Evolutionary conservation across 768 basidiomycete genomes (phyloP).

Genomic region (Tulasnella sp.): DNA sequence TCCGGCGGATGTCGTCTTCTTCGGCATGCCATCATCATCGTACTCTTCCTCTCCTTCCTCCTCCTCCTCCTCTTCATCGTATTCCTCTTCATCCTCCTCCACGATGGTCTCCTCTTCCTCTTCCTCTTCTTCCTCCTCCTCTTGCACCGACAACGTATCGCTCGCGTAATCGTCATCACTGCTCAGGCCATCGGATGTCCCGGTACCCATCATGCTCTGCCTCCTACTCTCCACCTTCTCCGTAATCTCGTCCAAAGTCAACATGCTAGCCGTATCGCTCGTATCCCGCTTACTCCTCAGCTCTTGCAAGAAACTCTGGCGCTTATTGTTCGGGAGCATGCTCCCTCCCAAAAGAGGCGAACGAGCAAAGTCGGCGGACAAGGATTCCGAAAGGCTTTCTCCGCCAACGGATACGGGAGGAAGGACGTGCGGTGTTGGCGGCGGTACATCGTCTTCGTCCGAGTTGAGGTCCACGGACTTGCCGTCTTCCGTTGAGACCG

Average conservation of each 20-base stretch:
- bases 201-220: conserved; percentile 34
- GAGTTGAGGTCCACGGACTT: conserved; percentile 46
- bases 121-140: conserved; percentile 23
- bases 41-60: conserved; percentile 35
- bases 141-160: conserved; percentile 20
- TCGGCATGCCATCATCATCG: conserved; percentile 35
- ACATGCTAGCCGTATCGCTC: conserved; percentile 79
- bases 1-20: conserved; percentile 42
- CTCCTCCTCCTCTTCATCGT: conserved; percentile 38
- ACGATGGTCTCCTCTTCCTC: conserved; percentile 29
- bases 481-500: conserved; percentile 64
- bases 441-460: conserved; percentile 22
- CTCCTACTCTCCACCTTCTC: conserved; percentile 68
- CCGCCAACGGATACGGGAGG: conserved; percentile 70
- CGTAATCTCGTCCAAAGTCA: conserved; percentile 97
- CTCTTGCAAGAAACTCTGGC: conserved; percentile 74
- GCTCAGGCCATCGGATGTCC: conserved; percentile 22
- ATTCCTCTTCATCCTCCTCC: conserved; percentile 35
- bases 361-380: conserved; percentile 24
- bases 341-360: conserved; percentile 25
- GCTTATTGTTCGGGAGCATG: conserved; percentile 39
- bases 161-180: conserved; percentile 18
- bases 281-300: conserved; percentile 69
- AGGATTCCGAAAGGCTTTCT: conserved; percentile 73
- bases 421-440: conserved; percentile 41